Base-by-base conservation (phyloP, 2,329 filamentous ascomycete genomes). In the Sporothrix inflata region DNA sequence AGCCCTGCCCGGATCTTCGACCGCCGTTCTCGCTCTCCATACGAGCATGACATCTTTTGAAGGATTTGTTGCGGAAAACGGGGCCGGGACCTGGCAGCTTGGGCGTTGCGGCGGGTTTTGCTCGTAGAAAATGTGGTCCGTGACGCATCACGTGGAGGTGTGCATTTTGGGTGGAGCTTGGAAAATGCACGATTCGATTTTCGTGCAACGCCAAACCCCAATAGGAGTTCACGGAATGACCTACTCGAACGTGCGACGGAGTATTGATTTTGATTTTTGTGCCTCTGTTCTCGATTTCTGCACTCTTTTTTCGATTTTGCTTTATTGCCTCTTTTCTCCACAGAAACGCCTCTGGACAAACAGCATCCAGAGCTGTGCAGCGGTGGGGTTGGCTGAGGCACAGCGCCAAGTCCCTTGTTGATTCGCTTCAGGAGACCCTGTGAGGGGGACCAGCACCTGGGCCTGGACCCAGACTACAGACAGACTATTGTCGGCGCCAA, bases 401-500 rank as follows among this genome's bases (percentile, higher is more conserved):
- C n/a, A 55, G 51, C 2, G 24, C 49, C 3, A 34, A 34, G 27
- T 8, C 27, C 27, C 27, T 34, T 30, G 27, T 65, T 65, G 60
- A 16, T 27, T 27, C 60, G 40, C 60, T 16, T 16, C 12, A 16
- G 38, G 21, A 53, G 67, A 60, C 38, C 51, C 40, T 14, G 12
- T 27, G 8, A 27, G 51, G 34, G 53, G 16, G 53, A 19, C 53
- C 53, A 57, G 53, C 19, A 30, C 53, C 40, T 70, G 38, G 30
- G 30, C 30, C 30, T 34, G 30, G 30, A 40, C 12, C 5, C 40
- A 42, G 30, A 30, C 47, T 14, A 55, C n/a, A n/a, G 45, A 42
- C 34, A 61, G 34, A 42, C 57, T 24, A 42, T 42, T 24, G 34
- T 63, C 57, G 34, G n/a, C n/a, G 57, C 57, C 57, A 61, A 61